Percentiles rank a stretch among this genome's conserved stretches.
Evolutionary conservation across 345 rosid genomes (phyloP).

Genomic region (Acer campestre): DNA sequence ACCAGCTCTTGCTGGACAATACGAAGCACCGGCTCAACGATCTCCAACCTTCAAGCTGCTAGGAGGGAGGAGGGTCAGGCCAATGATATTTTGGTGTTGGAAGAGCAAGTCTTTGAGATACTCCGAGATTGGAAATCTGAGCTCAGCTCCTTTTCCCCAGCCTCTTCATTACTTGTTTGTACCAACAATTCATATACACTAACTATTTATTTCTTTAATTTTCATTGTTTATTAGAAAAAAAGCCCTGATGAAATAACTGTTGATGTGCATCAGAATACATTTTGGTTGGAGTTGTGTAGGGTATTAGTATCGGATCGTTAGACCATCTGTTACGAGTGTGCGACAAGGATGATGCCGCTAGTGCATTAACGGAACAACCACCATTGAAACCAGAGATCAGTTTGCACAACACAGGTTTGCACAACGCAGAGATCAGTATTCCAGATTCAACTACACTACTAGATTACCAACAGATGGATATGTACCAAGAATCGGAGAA

Average conservation of each 20-base stretch:
- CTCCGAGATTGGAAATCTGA: conserved; percentile 78
- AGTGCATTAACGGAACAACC: conserved; percentile 54
- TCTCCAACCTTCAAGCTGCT: conserved; percentile 65
- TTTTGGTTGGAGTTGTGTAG: conserved; percentile 40
- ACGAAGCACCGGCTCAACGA: conserved; percentile 54
- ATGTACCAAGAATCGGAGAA: conserved; percentile 46
- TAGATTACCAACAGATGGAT: conserved; percentile 51
- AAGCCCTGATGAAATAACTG: background rate
- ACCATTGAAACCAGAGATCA: conserved; percentile 34
- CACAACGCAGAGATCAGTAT: conserved; percentile 34
- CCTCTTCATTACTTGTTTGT: conserved; percentile 64
- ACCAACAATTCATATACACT: background rate
- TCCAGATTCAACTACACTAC: conserved; percentile 46
- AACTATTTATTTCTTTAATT: conserved; percentile 2
- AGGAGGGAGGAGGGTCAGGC: conserved; percentile 62
- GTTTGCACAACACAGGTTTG: conserved; percentile 20
- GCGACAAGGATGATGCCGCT: conserved; percentile 79
- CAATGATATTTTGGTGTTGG: conserved; percentile 53
- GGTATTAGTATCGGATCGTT: conserved; percentile 63
- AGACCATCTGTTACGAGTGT: conserved; percentile 51
- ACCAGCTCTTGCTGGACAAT: conserved; percentile 58
- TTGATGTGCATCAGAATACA: conserved; percentile 2
- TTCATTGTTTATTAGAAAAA: background rate
- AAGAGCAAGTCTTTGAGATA: conserved; percentile 67
- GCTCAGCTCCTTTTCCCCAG: conserved; percentile 63